Conservation (phyloP, 1,284 basidiomycete genomes). For the Malassezia sp. region DNA sequence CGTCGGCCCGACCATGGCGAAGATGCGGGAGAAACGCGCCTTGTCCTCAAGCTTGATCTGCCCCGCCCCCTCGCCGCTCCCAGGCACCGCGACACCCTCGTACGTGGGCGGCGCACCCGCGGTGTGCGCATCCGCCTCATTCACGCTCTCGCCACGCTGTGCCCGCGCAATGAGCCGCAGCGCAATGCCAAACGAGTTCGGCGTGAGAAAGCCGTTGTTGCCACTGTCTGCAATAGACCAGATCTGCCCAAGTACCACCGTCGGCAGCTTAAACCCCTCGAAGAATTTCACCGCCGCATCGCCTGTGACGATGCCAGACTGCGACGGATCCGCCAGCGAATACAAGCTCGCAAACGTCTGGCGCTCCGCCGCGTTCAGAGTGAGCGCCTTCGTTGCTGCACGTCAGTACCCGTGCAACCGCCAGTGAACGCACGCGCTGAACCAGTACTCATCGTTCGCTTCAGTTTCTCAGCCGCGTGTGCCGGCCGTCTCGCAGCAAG, state of each 20-base stretch:
- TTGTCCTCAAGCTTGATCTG: slow-evolving; percentile 38
- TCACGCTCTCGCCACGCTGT: slow-evolving; percentile 68
- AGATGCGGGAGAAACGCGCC: slow-evolving; percentile 44
- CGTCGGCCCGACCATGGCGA: slow-evolving; percentile 37
- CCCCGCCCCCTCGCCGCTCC: slow-evolving; percentile 52
- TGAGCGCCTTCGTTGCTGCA: slow-evolving; percentile 1
- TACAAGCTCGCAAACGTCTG: slow-evolving; percentile 39
- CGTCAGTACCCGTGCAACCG: too few relatives aligned
- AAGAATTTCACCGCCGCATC: slow-evolving; percentile 44
- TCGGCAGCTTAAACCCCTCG: slow-evolving; percentile 35
- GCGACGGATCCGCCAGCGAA: slow-evolving; percentile 34
- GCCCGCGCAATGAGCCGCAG: slow-evolving; percentile 83
- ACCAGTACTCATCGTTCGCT: too few relatives aligned
- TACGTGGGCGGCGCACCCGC: slow-evolving; percentile 69
- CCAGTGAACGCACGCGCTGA: too few relatives aligned
- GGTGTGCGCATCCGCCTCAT: slow-evolving; percentile 45
- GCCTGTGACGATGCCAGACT: slow-evolving; percentile 38
- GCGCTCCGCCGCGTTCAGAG: slow-evolving; percentile 26
- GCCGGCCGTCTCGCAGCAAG: too few relatives aligned
- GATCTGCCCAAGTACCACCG: slow-evolving; percentile 64
- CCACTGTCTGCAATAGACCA: slow-evolving; percentile 82
- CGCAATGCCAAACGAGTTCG: slow-evolving; percentile 58
- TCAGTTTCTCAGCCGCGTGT: too few relatives aligned
- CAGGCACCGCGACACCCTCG: too few relatives aligned
- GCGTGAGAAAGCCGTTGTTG: slow-evolving; percentile 50